phyloP scores from a whole-genome alignment of 2,329 filamentous ascomycete species.

The Cercospora brassicicola region DNA sequence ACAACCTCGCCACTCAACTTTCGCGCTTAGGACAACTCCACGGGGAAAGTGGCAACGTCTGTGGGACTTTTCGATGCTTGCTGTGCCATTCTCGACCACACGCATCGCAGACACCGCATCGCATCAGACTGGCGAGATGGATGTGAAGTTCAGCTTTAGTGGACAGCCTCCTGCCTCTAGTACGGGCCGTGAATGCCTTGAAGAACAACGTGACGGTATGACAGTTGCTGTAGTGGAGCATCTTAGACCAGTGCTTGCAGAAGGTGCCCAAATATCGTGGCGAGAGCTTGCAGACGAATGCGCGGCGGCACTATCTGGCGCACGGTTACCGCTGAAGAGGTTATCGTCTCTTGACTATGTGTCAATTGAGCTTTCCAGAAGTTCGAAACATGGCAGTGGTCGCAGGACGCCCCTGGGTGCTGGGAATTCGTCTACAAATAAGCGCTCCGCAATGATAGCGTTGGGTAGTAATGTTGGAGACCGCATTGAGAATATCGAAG shows the following conservation, averaged over 20 bases:
- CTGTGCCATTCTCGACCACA: neutral
- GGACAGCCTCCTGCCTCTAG: neutral
- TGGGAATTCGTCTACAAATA: neutral
- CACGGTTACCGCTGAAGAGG: neutral
- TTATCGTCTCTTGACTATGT: neutral
- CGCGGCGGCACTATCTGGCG: neutral
- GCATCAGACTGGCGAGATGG: neutral
- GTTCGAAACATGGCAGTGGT: neutral
- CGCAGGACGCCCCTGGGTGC: neutral
- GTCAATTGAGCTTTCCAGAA: neutral
- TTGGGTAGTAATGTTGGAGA: conserved; percentile 92
- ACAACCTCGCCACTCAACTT: neutral
- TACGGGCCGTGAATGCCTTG: neutral
- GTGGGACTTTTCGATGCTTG: neutral
- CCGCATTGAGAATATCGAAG: conserved; percentile 79
- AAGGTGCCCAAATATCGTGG: neutral
- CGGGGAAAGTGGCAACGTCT: neutral
- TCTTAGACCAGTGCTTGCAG: neutral
- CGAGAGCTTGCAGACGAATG: neutral
- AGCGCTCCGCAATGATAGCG: conserved; percentile 64
- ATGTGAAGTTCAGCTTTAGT: neutral
- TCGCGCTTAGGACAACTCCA: neutral
- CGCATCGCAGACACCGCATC: neutral
- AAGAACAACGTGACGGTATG: neutral
- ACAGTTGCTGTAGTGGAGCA: neutral